Evolutionary conservation across 345 rosid genomes (phyloP).

Genomic region (rapeseed (Brassica napus)): Da-Ae NC_063445.1:52261501-52262000

Average conservation of each 20-base stretch:
- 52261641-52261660: constrained; percentile 19
- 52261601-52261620: constrained; percentile 36
- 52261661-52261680: constrained; percentile 48
- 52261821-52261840: constrained; percentile 36
- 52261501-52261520: constrained; percentile 96
- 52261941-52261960: constrained; percentile 46
- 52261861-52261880: constrained; percentile 51
- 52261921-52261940: constrained; percentile 44
- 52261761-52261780: constrained; percentile 40
- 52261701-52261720: constrained; percentile 52
- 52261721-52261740: constrained; percentile 37
- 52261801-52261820: constrained; percentile 60
- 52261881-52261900: constrained; percentile 32
- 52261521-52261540: constrained; percentile 87
- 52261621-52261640: background rate
- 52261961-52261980: background rate
- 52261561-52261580: constrained; percentile 79
- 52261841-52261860: constrained; percentile 41
- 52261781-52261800: constrained; percentile 55
- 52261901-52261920: constrained; percentile 36
- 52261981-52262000: background rate
- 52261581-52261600: constrained; percentile 48
- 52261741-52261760: constrained; percentile 44
- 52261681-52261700: constrained; percentile 39
- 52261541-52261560: constrained; percentile 90